phyloP scores from a whole-genome alignment of 768 basidiomycete species.

The Pseudohyphozyma bogoriensis region DNA sequence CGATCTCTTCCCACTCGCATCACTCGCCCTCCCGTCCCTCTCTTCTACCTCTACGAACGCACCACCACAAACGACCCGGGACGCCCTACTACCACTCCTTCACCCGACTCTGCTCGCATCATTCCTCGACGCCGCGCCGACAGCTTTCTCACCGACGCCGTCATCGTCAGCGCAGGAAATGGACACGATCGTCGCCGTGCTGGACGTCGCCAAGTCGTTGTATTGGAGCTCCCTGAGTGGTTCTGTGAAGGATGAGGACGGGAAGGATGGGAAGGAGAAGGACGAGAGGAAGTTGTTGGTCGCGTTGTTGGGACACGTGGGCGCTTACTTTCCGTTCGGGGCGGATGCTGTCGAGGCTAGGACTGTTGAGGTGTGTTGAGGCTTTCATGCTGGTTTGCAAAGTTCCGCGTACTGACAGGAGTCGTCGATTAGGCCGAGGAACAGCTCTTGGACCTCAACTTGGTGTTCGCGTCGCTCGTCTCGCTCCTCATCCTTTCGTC shows the following conservation, averaged over 20 bases:
- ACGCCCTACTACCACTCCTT: slow-evolving; percentile 49
- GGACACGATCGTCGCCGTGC: slow-evolving; percentile 45
- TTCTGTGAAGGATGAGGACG: neutral
- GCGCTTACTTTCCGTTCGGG: slow-evolving; percentile 73
- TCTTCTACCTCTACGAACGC: slow-evolving; percentile 2
- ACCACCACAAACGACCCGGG: neutral
- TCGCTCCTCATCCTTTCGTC: slow-evolving; percentile 41
- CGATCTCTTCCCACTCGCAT: slow-evolving; percentile 2
- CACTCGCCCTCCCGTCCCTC: neutral
- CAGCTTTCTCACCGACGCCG: slow-evolving; percentile 58
- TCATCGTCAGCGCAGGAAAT: neutral
- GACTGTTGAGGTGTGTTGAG: slow-evolving; percentile 4
- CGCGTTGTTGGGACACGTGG: slow-evolving; percentile 58
- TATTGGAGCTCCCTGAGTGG: slow-evolving; percentile 51
- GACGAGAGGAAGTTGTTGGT: slow-evolving; percentile 9
- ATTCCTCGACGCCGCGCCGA: slow-evolving; percentile 76
- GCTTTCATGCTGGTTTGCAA: neutral
- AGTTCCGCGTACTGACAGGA: neutral
- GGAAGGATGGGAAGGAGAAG: slow-evolving; percentile 20
- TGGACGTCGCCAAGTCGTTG: slow-evolving; percentile 51
- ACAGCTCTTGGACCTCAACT: slow-evolving; percentile 58
- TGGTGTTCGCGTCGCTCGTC: slow-evolving; percentile 66
- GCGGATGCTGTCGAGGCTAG: slow-evolving; percentile 35
- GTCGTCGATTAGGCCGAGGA: slow-evolving; percentile 34
- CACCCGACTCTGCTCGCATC: slow-evolving; percentile 69